Base-by-base conservation (phyloP, 1,139 yeast genomes). In the Nadsonia starkeyi-henricii region DNA sequence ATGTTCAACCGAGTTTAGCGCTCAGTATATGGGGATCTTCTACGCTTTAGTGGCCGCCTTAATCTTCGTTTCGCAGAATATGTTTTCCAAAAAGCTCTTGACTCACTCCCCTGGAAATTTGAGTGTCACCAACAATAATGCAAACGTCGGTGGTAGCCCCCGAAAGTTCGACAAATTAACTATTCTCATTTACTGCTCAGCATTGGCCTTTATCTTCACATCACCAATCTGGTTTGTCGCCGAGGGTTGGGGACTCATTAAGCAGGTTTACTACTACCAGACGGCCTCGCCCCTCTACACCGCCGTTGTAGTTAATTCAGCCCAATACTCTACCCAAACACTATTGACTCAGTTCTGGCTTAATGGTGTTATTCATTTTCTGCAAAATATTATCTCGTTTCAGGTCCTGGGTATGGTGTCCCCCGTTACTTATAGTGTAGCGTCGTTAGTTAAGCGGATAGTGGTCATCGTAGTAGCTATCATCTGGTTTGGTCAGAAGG, bases 361-460 rank as follows among this genome's bases (percentile, higher is more conserved):
- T 26, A 70, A 89, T 64, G 96, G 96, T 5, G 54, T 79, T 3
- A 74, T 88, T 15, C 97, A 89, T 67, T 89, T 88, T 58, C 63
- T 79, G 51, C 97, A 89, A 67, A 83, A 93, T 46, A 70, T 89
- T 60, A 69, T 88, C 50, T 96, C 96, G 36, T 89, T 89, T 66
- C 95, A 86, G 65, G 77, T 89, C 46, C 75, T 89, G 57, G 96
- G 96, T 9, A 68, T 79, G 63, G 77, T 89, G 36, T 77, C 89
- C 15, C 93, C 97, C 1, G 91, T 89, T 46, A 85, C 89, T 55
- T 89, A 89, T 66, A 83, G 95, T 42, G 85, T 89, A 58, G 96
- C 96, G 43, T 85, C 85, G 60, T 79, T 89, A 51, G 68, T 88
- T 64, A 89, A 89, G 63, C 77, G 97, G 56, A 85, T 89, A 48